Evolutionary conservation across 176 grass and related monocot genomes (phyloP).

Genomic region (Triticum monococcum): DNA sequence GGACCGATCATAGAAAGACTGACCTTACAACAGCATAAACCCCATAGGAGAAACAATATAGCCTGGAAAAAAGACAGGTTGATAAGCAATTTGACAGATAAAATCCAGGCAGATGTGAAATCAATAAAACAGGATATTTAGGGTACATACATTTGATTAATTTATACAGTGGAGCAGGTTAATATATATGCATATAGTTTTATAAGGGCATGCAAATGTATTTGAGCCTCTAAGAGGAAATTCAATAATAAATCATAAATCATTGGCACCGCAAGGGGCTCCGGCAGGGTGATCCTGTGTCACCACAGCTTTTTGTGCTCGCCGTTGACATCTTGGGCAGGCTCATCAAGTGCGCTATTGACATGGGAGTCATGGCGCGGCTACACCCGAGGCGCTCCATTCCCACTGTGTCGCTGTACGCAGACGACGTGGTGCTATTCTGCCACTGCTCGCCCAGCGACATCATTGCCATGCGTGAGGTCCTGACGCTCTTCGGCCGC

Average conservation of each 20-base stretch:
- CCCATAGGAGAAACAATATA: constrained; percentile 88
- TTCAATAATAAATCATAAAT: background rate
- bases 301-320: no score
- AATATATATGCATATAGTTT: background rate
- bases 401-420: no score
- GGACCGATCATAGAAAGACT: constrained; percentile 20
- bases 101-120: background rate
- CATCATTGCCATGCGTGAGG: no score
- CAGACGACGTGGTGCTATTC: no score
- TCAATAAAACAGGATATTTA: background rate
- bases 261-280: no score
- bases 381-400: no score
- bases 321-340: no score
- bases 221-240: background rate
- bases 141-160: background rate
- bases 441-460: no score
- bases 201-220: background rate
- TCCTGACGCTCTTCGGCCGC: no score
- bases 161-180: background rate
- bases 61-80: constrained; percentile 44
- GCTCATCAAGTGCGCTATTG: no score
- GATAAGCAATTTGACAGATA: background rate
- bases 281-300: no score
- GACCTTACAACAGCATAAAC: constrained; percentile 91
- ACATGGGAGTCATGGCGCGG: no score